Conservation (phyloP, 495 filamentous ascomycete species). For the Aspergillus sparsus region DNA sequence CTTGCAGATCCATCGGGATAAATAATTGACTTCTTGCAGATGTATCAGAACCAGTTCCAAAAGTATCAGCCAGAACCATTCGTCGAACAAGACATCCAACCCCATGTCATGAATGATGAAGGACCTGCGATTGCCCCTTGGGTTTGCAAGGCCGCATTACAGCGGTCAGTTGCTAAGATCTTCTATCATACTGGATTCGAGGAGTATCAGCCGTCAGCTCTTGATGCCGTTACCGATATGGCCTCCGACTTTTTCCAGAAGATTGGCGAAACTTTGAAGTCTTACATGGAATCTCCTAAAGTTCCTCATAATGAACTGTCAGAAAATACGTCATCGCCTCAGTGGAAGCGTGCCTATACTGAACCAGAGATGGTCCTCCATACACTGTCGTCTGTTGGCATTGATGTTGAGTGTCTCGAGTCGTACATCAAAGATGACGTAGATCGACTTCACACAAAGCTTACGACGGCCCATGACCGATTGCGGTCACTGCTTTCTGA, state of each 20-base stretch:
- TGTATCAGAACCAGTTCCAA: slow-evolving; percentile 97
- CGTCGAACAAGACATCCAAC: slow-evolving; percentile 76
- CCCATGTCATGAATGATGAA: slow-evolving; percentile 82
- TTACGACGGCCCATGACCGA: slow-evolving; percentile 83
- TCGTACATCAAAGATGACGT: slow-evolving; percentile 91
- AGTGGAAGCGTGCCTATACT: slow-evolving; percentile 68
- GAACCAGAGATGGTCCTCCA: slow-evolving; percentile 86
- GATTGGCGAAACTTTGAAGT: slow-evolving; percentile 71
- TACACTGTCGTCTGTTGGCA: slow-evolving; percentile 75
- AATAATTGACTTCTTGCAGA: slow-evolving; percentile 50
- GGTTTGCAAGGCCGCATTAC: slow-evolving; percentile 77
- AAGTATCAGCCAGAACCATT: slow-evolving; percentile 96
- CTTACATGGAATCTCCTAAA: slow-evolving; percentile 81
- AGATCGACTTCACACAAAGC: slow-evolving; percentile 81
- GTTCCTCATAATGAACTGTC: slow-evolving; percentile 47
- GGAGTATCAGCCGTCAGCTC: slow-evolving; percentile 91
- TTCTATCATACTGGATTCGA: slow-evolving; percentile 98
- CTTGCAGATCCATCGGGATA: background rate
- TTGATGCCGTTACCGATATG: slow-evolving; percentile 88
- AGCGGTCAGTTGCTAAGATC: slow-evolving; percentile 88
- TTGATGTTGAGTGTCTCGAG: slow-evolving; percentile 79
- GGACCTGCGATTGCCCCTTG: slow-evolving; percentile 81
- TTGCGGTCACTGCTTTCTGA: slow-evolving; percentile 89
- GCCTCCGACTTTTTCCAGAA: slow-evolving; percentile 88
- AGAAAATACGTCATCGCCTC: slow-evolving; percentile 30